Evolutionary conservation across 305 asterid species (phyloP), one percentile per base, ranked within the genome.

Genomic region (Rubia occidens): DNA sequence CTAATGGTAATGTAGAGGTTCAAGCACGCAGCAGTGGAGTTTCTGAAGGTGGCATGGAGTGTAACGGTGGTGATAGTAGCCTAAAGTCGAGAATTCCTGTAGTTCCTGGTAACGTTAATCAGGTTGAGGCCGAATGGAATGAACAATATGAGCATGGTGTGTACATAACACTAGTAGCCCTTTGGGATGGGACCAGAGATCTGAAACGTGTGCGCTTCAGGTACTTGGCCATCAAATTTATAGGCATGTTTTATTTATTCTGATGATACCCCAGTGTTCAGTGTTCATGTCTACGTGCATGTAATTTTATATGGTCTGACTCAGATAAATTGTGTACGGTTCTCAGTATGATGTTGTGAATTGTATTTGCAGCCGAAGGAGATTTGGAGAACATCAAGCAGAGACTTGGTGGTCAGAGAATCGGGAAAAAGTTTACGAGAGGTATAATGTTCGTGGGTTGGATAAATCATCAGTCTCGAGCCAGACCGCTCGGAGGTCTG

Each of bases 331-430:
- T 49, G 26, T 2, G 6, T 58, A 35, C 24, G 0, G 7, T 55
- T 13, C 59, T 43, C 44, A 42, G 35, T 45, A 32, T 73, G 56
- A 15, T 37, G 35, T 0, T 18, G 0, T 13, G 32, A 35, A 58
- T 32, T 37, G 51, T 32, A 17, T 75, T 15, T 74, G 77, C 86
- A 94, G 96, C 79, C 96, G 97, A 72, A 86, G 96, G 79, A 89
- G 96, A 85, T 91, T 94, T 17, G 96, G 96, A 67, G 97, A 94
- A 82, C 99, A 89, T 85, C 99, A 94, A 79, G 97, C 97, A 0
- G 97, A 91, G 81, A 91, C 91, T 8, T 94, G 99, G 99, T 94
- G 99, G 99, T 89, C 97, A 4, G 99, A 94, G 81, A 94, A 94
- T 73, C 89, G 96, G 20, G 97, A 91, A 65, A 94, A 80, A 59